Base-by-base conservation (phyloP, 371 early-diverging fungal genomes). In the Rhizopus stolonifer region DNA sequence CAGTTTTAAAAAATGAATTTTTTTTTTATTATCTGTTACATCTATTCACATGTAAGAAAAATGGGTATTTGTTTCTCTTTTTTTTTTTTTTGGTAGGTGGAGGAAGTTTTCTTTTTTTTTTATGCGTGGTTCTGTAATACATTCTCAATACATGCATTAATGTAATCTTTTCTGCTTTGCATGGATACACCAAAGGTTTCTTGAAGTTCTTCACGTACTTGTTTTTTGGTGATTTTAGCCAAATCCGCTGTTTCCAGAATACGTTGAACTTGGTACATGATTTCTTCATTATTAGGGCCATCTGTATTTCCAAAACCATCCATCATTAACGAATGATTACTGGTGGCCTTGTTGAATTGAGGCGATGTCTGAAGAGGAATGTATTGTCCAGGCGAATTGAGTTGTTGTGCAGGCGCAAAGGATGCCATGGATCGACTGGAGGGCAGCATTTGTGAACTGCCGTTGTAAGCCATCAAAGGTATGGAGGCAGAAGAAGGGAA, bases 161-260 rank as follows among this genome's bases (percentile, higher is more conserved):
- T 77, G 29, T 67, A 64, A 90, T 92, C 71, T 52, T 77, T 77
- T 54, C 68, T 60, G 49, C 66, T 46, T 3, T 62, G 55, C 77
- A 77, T 77, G 14, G 73, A 56, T 13, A 77, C 71, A 24, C 77
- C 77, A 65, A 73, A 77, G 22, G 61, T 52, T 1, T 40, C 31
- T 34, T 70, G 69, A 21, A 77, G 61, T 43, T 73, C 67, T 54
- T 77, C 77, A 46, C 77, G 65, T 9, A 77, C 77, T 60, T 88
- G 89, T 62, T 91, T 92, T 81, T 93, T 93, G 51, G 94, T 90
- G 36, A 91, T 77, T 25, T 82, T 72, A 72, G 87, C 90, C 29
- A 93, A 68, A 67, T 93, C 87, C 15, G 92, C 86, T 8, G 82
- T 81, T 24, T 77, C 54, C 7, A 98, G 67, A 22, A 95, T 89